Evolutionary conservation across 1,139 yeast genomes (phyloP).

Genomic region (Trichomonascaceae sp.): DNA sequence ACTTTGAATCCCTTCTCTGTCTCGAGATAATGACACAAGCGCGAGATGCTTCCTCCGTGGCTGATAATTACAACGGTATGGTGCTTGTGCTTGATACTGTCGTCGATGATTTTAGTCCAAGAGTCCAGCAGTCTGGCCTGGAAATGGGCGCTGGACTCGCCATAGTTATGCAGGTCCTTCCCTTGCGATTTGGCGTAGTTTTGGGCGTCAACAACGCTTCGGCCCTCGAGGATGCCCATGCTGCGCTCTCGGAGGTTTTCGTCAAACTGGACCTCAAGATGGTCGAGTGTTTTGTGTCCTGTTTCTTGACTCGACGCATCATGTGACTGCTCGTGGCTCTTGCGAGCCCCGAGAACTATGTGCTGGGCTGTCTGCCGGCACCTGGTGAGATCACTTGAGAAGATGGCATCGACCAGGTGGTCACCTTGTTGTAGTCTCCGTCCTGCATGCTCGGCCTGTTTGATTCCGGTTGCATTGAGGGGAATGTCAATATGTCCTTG

Average conservation of each 20-base stretch:
- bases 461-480: slow-evolving; percentile 15
- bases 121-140: slow-evolving; percentile 37
- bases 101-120: slow-evolving; percentile 34
- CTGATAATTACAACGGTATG: slow-evolving; percentile 52
- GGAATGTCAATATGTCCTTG: slow-evolving; percentile 49
- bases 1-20: slow-evolving; percentile 28
- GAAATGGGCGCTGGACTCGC: slow-evolving; percentile 41
- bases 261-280: slow-evolving; percentile 16
- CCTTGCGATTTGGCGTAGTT: slow-evolving; percentile 38
- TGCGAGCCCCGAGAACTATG: too few relatives aligned
- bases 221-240: slow-evolving; percentile 76
- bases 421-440: slow-evolving; percentile 8
- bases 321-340: slow-evolving; percentile 3
- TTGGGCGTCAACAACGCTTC: slow-evolving; percentile 55
- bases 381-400: slow-evolving; percentile 21
- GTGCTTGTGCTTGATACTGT: slow-evolving; percentile 25
- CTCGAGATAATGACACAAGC: slow-evolving; percentile 36
- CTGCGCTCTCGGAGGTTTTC: slow-evolving; percentile 52
- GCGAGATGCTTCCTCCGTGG: slow-evolving; percentile 69
- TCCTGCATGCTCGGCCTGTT: slow-evolving; percentile 17
- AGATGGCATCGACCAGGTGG: slow-evolving; percentile 17
- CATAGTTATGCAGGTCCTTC: slow-evolving; percentile 34
- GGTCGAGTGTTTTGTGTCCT: slow-evolving; percentile 1
- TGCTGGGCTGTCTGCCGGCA: slow-evolving; percentile 19
- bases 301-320: too few relatives aligned